Conservation (phyloP, 2,329 filamentous ascomycete genomes). For the Hypoxylon sp. region DNA sequence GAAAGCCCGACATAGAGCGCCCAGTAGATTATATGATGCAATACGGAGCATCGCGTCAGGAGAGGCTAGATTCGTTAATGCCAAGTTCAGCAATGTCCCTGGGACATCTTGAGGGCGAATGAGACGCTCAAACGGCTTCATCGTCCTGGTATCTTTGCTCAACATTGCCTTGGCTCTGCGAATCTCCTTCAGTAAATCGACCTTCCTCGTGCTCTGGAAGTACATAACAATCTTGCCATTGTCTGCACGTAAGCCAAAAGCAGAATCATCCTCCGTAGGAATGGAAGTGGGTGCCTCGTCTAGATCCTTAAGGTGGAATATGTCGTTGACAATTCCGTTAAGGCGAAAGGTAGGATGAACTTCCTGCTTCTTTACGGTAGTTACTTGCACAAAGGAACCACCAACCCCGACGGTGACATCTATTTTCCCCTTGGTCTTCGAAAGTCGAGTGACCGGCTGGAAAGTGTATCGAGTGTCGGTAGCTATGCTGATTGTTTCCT, state of each 20-base stretch:
- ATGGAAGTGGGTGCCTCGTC: constrained; percentile 76
- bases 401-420: constrained; percentile 78
- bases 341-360: constrained; percentile 73
- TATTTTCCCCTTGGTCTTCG: constrained; percentile 77
- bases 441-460: constrained; percentile 73
- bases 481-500: constrained; percentile 77
- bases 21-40: constrained; percentile 76
- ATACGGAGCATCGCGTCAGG: constrained; percentile 70
- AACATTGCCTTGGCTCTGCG: constrained; percentile 73
- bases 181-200: constrained; percentile 73
- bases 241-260: constrained; percentile 76
- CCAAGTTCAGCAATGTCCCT: constrained; percentile 76
- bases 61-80: constrained; percentile 75
- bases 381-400: constrained; percentile 77
- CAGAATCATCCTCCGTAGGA: constrained; percentile 74
- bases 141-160: constrained; percentile 71
- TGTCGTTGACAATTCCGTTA: constrained; percentile 76
- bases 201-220: constrained; percentile 75
- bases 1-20: constrained; percentile 75
- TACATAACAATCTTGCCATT: constrained; percentile 80
- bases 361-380: constrained; percentile 77
- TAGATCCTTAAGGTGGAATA: constrained; percentile 75
- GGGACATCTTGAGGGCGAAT: constrained; percentile 79
- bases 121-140: constrained; percentile 73
- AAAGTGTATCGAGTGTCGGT: constrained; percentile 75